phyloP scores from a whole-genome alignment of 306 rosid species.

The Lotus japonicus region DNA sequence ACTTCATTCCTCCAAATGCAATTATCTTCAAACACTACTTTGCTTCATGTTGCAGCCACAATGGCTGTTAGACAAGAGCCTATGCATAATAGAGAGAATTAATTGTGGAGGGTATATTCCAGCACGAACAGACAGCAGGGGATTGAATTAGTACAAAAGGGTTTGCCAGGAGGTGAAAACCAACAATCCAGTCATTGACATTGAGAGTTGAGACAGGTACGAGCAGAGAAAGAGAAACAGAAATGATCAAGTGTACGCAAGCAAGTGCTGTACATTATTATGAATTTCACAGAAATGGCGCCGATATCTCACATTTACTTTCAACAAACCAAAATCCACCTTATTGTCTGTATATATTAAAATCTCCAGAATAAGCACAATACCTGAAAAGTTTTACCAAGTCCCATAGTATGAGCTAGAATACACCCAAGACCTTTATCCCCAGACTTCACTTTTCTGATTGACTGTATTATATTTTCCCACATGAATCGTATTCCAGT shows the following conservation, averaged over 20 bases:
- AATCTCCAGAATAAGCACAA: conserved; percentile 6
- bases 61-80: too few species aligned
- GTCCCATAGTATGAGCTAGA: conserved; percentile 98
- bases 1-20: too few species aligned
- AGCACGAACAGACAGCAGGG: too few species aligned
- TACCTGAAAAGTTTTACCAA: conserved; percentile 99
- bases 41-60: too few species aligned
- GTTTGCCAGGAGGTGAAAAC: not conserved
- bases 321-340: not conserved
- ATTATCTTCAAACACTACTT: too few species aligned
- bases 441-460: conserved; percentile 83
- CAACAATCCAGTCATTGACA: not conserved
- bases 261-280: not conserved
- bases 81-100: too few species aligned
- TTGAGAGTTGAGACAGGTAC: too few species aligned
- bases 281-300: not conserved
- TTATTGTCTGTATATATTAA: not conserved
- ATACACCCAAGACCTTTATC: conserved; percentile 99
- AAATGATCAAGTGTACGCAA: not conserved
- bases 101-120: too few species aligned
- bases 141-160: too few species aligned
- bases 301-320: not conserved
- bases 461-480: conserved; percentile 94
- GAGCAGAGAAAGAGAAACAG: too few species aligned
- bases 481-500: conserved; percentile 92